These are phyloP conservation scores for Roridomyces roridus DNA, from an alignment of 768 basidiomycete species.

Conservation along the genomic window DNA sequence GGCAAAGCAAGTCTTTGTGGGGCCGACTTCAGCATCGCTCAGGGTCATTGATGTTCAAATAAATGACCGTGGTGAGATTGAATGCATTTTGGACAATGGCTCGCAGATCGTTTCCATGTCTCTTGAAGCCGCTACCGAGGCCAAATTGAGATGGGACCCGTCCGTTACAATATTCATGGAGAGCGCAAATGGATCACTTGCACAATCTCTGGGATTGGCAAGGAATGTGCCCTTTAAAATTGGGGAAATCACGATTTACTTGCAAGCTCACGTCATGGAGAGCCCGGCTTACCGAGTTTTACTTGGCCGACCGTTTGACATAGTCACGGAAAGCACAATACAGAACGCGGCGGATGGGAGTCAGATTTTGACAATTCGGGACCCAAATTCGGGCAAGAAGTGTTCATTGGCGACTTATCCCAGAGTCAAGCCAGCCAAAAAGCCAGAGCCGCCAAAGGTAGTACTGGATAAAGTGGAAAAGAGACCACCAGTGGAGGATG, in stretches of 20 bases:
- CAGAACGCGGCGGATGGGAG: constrained; percentile 24
- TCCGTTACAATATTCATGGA: constrained; percentile 31
- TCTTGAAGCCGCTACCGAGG: constrained; percentile 8
- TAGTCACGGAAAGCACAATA: constrained; percentile 24
- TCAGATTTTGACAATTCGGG: constrained; percentile 27
- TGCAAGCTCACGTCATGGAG: constrained; percentile 36
- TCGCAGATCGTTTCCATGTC: constrained; percentile 37
- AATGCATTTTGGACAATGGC: constrained; percentile 31
- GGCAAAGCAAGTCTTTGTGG: not conserved
- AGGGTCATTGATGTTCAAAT: not conserved
- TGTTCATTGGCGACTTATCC: not conserved
- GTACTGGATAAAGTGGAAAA: not conserved
- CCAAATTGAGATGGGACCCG: constrained; percentile 23
- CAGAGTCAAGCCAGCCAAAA: not conserved
- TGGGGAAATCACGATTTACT: constrained; percentile 25
- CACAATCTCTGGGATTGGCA: constrained; percentile 32
- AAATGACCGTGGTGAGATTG: constrained; percentile 19
- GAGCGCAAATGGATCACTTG: constrained; percentile 29
- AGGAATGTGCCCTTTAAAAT: constrained; percentile 31
- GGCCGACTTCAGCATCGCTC: not conserved
- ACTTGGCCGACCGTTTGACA: constrained; percentile 36
- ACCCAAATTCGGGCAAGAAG: constrained; percentile 28
- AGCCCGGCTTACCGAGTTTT: constrained; percentile 32
- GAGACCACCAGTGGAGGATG: not conserved
- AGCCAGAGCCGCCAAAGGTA: not conserved